These are phyloP conservation scores for Gillenia trifoliata DNA, from an alignment of 306 rosid species.

Conservation along the genomic window DNA sequence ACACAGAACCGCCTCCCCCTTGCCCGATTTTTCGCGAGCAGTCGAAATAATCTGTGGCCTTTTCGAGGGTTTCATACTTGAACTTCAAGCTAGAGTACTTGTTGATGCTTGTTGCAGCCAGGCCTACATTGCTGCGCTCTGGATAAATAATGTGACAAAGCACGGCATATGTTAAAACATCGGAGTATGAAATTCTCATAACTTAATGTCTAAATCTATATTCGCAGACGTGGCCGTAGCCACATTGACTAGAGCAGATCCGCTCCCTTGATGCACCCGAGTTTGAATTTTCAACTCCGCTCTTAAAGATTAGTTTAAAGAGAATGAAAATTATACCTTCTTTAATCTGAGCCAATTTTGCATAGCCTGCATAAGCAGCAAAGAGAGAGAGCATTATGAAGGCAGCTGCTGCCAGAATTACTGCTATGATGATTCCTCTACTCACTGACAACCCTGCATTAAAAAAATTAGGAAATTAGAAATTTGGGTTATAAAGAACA, in stretches of 20 bases:
- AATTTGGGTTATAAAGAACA: not conserved
- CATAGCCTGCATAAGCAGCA: conserved; percentile 48
- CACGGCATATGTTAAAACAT: not conserved
- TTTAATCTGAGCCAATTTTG: conserved; percentile 35
- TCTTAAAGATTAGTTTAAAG: too few species aligned
- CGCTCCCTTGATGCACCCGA: too few species aligned
- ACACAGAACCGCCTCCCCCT: conserved; percentile 91
- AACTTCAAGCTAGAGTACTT: conserved; percentile 50
- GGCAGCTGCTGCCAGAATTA: conserved; percentile 51
- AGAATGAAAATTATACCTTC: conserved; percentile 26
- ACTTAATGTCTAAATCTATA: too few species aligned
- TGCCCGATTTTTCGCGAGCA: conserved; percentile 67
- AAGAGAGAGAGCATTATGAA: conserved; percentile 40
- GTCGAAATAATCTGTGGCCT: conserved; percentile 68
- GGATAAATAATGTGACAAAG: not conserved
- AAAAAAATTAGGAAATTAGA: not conserved
- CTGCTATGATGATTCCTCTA: conserved; percentile 43
- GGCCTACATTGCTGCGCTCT: conserved; percentile 34
- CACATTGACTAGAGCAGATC: too few species aligned
- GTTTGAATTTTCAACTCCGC: too few species aligned
- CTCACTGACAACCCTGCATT: conserved; percentile 37
- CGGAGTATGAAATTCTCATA: too few species aligned
- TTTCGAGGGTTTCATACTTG: conserved; percentile 77
- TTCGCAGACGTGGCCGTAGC: too few species aligned
- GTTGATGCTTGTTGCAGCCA: conserved; percentile 36